Conservation (phyloP, 2,329 filamentous ascomycete species). For the Exophiala spinifera region DNA sequence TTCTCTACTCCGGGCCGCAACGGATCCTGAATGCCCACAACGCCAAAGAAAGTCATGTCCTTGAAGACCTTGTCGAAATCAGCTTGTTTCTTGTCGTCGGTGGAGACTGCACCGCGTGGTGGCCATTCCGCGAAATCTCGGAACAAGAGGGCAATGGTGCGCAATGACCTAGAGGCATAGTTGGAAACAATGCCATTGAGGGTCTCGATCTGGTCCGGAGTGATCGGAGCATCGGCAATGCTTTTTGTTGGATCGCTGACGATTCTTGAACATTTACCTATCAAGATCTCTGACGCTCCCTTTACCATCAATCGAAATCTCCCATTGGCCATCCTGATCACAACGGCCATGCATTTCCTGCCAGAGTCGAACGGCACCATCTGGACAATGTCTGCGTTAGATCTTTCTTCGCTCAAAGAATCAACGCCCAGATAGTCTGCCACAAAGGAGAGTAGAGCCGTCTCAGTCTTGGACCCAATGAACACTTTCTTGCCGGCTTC, state of each 20-base stretch:
- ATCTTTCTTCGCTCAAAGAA: slow-evolving; percentile 58
- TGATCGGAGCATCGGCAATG: slow-evolving; percentile 48
- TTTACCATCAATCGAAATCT: slow-evolving; percentile 58
- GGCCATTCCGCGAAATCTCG: slow-evolving; percentile 85
- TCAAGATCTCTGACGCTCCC: slow-evolving; percentile 52
- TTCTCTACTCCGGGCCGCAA: slow-evolving; percentile 71
- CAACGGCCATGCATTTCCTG: slow-evolving; percentile 67
- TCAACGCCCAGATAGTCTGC: slow-evolving; percentile 64
- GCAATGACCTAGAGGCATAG: slow-evolving; percentile 75
- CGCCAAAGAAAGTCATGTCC: slow-evolving; percentile 64
- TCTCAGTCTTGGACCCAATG: slow-evolving; percentile 75
- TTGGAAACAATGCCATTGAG: slow-evolving; percentile 67
- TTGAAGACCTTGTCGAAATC: slow-evolving; percentile 65
- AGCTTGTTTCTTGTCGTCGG: slow-evolving; percentile 59
- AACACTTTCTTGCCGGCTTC: slow-evolving; percentile 59
- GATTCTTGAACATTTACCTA: slow-evolving; percentile 49
- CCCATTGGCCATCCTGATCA: slow-evolving; percentile 55
- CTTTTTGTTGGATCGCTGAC: slow-evolving; percentile 60
- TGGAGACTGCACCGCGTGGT: slow-evolving; percentile 58
- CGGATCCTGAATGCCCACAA: slow-evolving; percentile 80
- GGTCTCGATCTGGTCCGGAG: slow-evolving; percentile 54
- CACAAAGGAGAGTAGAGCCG: slow-evolving; percentile 68
- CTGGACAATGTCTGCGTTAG: slow-evolving; percentile 57
- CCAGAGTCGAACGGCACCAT: slow-evolving; percentile 60
- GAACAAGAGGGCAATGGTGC: slow-evolving; percentile 81